Evolutionary conservation across 345 rosid genomes (phyloP).

Genomic region (Atalantia buxifolia): DNA sequence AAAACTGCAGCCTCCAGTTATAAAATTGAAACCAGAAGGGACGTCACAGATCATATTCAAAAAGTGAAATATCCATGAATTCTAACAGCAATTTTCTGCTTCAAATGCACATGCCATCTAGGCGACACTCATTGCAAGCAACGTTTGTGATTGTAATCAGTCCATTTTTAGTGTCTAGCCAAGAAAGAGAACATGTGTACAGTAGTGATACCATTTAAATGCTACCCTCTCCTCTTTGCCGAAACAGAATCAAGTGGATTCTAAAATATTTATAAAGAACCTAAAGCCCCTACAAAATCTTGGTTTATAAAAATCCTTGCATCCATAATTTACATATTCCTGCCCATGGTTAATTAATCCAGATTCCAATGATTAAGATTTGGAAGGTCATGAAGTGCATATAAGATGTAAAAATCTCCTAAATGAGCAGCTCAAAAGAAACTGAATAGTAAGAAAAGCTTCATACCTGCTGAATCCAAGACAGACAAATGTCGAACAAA

Average conservation of each 20-base stretch:
- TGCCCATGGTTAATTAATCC: neutral
- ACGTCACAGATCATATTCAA: neutral
- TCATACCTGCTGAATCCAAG: conserved; percentile 97
- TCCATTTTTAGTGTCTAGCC: neutral
- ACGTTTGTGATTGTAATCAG: neutral
- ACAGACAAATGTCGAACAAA: conserved; percentile 76
- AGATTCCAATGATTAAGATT: neutral
- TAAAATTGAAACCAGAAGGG: neutral
- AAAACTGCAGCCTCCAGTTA: neutral
- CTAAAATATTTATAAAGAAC: neutral
- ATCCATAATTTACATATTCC: neutral
- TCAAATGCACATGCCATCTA: neutral
- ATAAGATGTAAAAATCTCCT: neutral
- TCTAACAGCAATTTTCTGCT: neutral
- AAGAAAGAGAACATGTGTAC: neutral
- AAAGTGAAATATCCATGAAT: neutral
- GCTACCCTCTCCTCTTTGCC: no score
- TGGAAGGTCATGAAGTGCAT: neutral
- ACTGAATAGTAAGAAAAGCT: neutral
- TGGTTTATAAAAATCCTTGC: neutral
- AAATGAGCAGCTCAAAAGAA: conserved; percentile 5
- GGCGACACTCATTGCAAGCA: neutral
- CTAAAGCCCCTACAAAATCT: neutral
- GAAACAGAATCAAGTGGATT: neutral
- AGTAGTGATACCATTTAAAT: neutral